Evolutionary conservation across 768 basidiomycete genomes (phyloP), one percentile per base, ranked within the genome.

Genomic region (Xerocomellus chrysenteron): DNA sequence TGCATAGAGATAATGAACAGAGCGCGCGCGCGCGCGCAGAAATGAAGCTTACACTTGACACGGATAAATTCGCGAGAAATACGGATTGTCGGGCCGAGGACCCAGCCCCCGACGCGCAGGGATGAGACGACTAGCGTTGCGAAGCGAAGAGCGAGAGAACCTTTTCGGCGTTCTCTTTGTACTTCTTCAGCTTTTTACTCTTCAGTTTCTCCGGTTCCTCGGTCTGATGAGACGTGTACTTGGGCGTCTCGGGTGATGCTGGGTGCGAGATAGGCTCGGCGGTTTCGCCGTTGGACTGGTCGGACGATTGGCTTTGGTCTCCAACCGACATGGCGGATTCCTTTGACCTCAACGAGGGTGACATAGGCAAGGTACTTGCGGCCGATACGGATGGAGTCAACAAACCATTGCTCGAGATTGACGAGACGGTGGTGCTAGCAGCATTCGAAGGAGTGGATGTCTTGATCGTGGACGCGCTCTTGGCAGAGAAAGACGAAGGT

Each of bases 151-250:
- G 76, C 33, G 90, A 90, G 55, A 93, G 79, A 53, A 93, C 81
- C 61, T 92, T 92, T 77, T 92, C 90, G 3, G 91, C 90, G 58
- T 86, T 88, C 67, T 91, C 86, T 75, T 92, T 92, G 76, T 90
- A 90, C 75, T 86, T 91, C 79, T 87, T 89, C 72, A 90, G 70
- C 73, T 88, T 92, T 77, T 83, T 90, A 66, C 71, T 84, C 82
- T 81, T 86, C 58, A 76, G 76, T 68, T 83, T 86, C 65, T 85
- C 81, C n/a, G 78, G 75, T 55, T 81, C 76, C 49, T 80, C 78
- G 5, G 55, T 56, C 10, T 67, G 66, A 28, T 74, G 66, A 17
- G 73, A 62, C 5, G 53, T 28, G 24, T 63, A 55, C 52, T 71
- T 74, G 52, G 66, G 57, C 5, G 66, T 75, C 69, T 73, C 69